phyloP scores from a whole-genome alignment of 495 filamentous ascomycete genomes.

The Collariella sp. region DNA sequence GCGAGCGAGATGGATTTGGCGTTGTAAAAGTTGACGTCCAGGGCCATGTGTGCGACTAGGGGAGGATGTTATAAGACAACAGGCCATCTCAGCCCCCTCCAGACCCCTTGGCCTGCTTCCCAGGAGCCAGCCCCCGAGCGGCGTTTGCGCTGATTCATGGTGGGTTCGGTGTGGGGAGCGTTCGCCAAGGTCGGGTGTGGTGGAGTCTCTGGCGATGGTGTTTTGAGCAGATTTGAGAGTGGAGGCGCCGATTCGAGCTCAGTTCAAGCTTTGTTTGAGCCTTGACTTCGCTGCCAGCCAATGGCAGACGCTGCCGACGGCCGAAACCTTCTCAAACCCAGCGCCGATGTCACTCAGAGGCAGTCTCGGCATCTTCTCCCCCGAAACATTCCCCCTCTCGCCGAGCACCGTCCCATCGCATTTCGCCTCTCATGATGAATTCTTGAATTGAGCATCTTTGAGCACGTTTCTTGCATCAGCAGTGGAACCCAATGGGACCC shows the following conservation, averaged over 20 bases:
- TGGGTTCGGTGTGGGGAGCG: background rate
- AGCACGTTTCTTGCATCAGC: constrained; percentile 19
- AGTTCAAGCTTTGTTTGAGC: no score
- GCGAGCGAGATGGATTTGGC: no score
- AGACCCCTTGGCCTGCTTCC: background rate
- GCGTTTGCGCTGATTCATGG: background rate
- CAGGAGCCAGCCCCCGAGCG: background rate
- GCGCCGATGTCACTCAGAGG: no score
- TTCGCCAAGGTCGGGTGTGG: background rate
- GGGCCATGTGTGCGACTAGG: background rate
- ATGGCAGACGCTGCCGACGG: background rate
- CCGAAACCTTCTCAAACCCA: background rate
- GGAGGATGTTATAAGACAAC: background rate
- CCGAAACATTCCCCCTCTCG: background rate
- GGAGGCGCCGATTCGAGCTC: background rate
- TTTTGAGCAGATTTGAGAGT: background rate
- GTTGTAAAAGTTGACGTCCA: background rate
- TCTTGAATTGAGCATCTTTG: constrained; percentile 18
- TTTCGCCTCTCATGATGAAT: background rate
- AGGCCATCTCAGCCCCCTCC: background rate
- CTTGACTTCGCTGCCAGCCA: background rate
- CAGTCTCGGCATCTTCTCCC: no score
- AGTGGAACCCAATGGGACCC: constrained; percentile 1
- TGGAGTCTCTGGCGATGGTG: background rate
- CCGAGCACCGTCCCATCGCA: no score